These are phyloP conservation scores for Oryza brachyantha DNA, from an alignment of 176 grass and related monocot genomes.

Conservation along the genomic window DNA sequence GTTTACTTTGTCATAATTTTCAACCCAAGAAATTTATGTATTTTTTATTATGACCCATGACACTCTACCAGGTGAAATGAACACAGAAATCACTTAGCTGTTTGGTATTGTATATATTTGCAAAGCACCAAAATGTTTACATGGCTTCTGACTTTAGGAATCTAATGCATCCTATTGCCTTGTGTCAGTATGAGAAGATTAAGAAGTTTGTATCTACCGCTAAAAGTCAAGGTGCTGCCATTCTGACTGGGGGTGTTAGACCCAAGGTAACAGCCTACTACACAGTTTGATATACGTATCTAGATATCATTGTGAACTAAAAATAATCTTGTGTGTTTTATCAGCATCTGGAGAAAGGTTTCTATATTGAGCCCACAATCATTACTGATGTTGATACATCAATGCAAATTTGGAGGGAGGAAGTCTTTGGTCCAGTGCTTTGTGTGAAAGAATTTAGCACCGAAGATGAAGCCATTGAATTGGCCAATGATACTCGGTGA, in stretches of 20 bases:
- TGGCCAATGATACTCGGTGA: constrained; percentile 93
- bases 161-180: constrained; percentile 26
- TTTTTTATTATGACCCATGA: neutral
- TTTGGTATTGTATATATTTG: neutral
- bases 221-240: constrained; percentile 80
- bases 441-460: constrained; percentile 83
- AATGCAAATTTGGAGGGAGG: constrained; percentile 99
- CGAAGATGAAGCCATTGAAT: constrained; percentile 95
- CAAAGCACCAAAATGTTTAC: neutral
- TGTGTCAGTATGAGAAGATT: constrained; percentile 85
- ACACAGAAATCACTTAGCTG: neutral
- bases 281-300: neutral
- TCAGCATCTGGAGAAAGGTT: constrained; percentile 93
- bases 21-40: neutral
- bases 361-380: constrained; percentile 85
- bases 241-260: constrained; percentile 77
- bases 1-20: neutral
- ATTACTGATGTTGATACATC: constrained; percentile 82
- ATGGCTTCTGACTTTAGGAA: constrained; percentile 3
- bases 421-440: constrained; percentile 88
- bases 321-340: constrained; percentile 27
- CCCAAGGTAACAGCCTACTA: constrained; percentile 50
- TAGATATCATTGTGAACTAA: neutral
- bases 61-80: constrained; percentile 1
- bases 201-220: constrained; percentile 75